These are phyloP conservation scores for Mycena floridula DNA, from an alignment of 768 basidiomycete genomes.

Conservation along the genomic window DNA sequence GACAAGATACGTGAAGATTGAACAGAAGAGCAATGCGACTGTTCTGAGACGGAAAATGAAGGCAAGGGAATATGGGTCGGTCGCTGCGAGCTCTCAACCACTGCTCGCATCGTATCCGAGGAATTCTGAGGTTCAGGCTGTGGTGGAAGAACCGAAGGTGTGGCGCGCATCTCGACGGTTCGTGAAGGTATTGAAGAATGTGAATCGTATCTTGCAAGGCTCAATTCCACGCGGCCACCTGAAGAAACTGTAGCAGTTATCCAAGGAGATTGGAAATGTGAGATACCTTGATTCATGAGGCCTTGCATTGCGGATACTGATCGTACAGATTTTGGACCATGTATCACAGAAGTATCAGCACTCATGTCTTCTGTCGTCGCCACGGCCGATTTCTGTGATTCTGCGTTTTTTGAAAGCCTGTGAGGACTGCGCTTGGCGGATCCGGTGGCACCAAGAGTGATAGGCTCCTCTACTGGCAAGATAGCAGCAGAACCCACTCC, in stretches of 20 bases:
- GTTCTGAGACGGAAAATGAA: not conserved
- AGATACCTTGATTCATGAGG: constrained; percentile 48
- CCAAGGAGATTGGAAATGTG: not conserved
- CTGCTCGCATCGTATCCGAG: no score
- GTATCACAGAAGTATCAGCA: not conserved
- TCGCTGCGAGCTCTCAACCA: constrained; percentile 33
- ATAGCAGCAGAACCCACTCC: constrained; percentile 41
- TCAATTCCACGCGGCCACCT: constrained; percentile 47
- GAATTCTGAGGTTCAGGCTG: no score
- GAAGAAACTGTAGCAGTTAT: not conserved
- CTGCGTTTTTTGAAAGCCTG: not conserved
- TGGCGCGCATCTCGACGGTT: no score
- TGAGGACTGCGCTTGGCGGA: no score
- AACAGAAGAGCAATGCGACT: not conserved
- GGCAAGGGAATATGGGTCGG: constrained; percentile 18
- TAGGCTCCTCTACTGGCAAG: constrained; percentile 24
- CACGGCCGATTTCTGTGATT: not conserved
- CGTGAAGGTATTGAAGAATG: constrained; percentile 32
- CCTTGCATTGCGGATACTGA: constrained; percentile 37
- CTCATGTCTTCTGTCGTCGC: not conserved
- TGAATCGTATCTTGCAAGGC: constrained; percentile 28
- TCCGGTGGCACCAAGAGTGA: not conserved
- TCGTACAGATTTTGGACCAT: constrained; percentile 2
- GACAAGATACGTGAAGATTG: not conserved
- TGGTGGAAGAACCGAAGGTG: no score